Evolutionary conservation across 768 basidiomycete genomes (phyloP), one percentile per base, ranked within the genome.

Genomic region (Rubroboletus pulcherrimus): DNA sequence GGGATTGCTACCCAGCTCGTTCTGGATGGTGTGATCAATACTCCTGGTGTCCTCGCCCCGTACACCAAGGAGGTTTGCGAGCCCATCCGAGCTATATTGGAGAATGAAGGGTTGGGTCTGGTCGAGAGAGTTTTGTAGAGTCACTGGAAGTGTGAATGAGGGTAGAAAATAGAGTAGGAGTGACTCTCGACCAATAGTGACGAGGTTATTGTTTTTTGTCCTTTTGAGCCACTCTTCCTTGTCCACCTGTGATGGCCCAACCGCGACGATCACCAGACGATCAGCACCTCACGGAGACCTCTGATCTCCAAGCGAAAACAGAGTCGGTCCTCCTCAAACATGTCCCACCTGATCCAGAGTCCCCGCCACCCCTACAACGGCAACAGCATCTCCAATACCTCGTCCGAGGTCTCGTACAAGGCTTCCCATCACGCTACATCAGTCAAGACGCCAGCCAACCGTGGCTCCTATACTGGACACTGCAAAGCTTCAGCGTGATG

Each of bases 391-490:
- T 93, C 60, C 82, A 87, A 57, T 96, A 83, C 65, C 81, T 96
- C 24, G 77, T 84, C 2, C 78, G 85, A 26, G 82, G 86, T 58
- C 78, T 93, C 51, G 66, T 85, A 8, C 89, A 93, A 66, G 85
- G 91, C 2, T 89, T 98, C 42, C 92, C 94, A 0, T 75, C 78
- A 11, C 78, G 85, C 53, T 98, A 92, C 68, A 79, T 77, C 19
- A 85, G 84, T 44, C 89, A 98, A 64, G 97, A 98, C 68, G 95
- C 96, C 0, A 94, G 91, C 61, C 87, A 96, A 63, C 90, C 97
- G 0, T 98, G 97, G 97, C 75, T 98, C 30, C 69, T 98, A 56
- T 98, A 91, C 73, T 98, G 97, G 95, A 86, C 85, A 0, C 67
- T 95, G 10, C 94, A 99, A 63, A 78, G 86, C 14, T 88, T 97